phyloP scores from a whole-genome alignment of 306 rosid species.

The Sicyos baderoa region DNA sequence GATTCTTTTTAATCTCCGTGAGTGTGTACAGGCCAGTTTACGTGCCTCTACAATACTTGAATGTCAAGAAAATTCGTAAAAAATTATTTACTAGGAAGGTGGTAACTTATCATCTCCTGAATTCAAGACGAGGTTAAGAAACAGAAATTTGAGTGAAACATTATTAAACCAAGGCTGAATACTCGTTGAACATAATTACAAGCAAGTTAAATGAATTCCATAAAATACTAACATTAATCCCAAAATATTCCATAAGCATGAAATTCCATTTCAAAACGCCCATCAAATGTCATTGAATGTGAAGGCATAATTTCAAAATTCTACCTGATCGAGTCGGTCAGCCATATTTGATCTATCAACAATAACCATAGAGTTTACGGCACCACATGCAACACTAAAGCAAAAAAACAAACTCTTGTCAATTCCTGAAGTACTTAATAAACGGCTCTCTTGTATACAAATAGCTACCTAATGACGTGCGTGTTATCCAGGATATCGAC shows the following conservation, averaged over 20 bases:
- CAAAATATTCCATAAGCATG: background rate
- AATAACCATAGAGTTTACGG: constrained; percentile 78
- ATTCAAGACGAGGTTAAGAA: no score
- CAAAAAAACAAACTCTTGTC: constrained; percentile 12
- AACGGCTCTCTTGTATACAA: background rate
- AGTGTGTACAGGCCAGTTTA: no score
- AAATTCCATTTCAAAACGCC: no score
- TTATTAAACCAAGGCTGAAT: no score
- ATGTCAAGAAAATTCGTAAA: no score
- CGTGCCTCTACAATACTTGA: no score
- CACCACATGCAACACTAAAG: constrained; percentile 84
- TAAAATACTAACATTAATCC: background rate
- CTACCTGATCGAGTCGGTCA: constrained; percentile 84
- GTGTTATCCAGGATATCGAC: constrained; percentile 90
- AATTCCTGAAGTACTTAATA: constrained; percentile 4
- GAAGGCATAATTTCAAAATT: background rate
- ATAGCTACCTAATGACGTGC: constrained; percentile 66
- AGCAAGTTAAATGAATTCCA: background rate
- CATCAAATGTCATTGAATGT: background rate
- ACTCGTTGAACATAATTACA: background rate
- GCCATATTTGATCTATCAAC: constrained; percentile 66
- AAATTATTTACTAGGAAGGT: no score
- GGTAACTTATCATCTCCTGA: no score
- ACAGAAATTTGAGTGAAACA: no score
- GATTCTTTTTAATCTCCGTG: no score